These are phyloP conservation scores for Cutaneotrichosporon dermatis DNA, from an alignment of 1,284 basidiomycete genomes.

Conservation along the genomic window DNA sequence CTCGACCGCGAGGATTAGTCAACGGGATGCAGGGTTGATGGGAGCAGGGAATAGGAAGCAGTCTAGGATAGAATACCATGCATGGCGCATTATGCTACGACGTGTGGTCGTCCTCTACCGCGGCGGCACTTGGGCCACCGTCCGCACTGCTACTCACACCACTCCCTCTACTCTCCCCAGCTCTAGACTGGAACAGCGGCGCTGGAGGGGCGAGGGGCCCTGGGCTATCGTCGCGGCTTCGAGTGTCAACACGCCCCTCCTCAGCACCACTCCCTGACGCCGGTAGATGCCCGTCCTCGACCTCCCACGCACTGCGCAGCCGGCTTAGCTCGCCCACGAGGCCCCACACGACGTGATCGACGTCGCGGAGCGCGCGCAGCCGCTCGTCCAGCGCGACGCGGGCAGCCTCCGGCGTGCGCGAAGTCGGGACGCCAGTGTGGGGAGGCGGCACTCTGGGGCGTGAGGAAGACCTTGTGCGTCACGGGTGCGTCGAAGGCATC, in stretches of 20 bases:
- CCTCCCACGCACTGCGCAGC: conserved; percentile 59
- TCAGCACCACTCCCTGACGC: background rate
- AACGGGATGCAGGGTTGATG: too few species aligned
- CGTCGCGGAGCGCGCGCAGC: conserved; percentile 66
- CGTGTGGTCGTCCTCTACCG: background rate
- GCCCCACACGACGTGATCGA: conserved; percentile 63
- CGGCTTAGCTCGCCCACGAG: conserved; percentile 72
- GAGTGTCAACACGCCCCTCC: too few species aligned
- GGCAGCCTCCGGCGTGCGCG: conserved; percentile 9
- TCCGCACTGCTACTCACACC: too few species aligned
- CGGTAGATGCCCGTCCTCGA: conserved; percentile 17
- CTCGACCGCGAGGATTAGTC: conserved; percentile 62
- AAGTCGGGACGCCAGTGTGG: background rate
- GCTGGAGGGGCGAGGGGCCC: too few species aligned
- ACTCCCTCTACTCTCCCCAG: too few species aligned
- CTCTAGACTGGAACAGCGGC: too few species aligned
- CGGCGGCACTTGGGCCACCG: too few species aligned
- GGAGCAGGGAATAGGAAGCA: too few species aligned
- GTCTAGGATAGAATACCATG: background rate
- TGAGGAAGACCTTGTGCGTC: conserved; percentile 17
- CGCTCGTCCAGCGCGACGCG: conserved; percentile 74
- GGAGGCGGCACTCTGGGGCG: background rate
- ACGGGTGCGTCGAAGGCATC: conserved; percentile 9
- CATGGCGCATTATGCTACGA: background rate
- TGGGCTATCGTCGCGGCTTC: too few species aligned